These are phyloP conservation scores for Pyrenophora graminea DNA, from an alignment of 2,329 filamentous ascomycete species.

Conservation along the genomic window DNA sequence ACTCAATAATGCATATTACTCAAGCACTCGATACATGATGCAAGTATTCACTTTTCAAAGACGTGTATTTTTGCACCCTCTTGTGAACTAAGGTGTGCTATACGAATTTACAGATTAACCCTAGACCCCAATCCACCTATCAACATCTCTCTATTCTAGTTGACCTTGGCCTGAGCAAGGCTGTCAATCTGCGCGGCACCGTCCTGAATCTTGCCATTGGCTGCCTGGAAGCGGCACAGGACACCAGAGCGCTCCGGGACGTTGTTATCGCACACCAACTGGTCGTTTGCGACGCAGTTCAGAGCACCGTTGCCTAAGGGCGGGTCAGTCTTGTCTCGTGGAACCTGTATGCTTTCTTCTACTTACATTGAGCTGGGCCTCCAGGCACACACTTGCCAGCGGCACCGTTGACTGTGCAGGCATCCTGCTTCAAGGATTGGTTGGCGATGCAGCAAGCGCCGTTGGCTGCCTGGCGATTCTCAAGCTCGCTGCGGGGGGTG, in stretches of 20 bases:
- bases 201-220: constrained; percentile 18
- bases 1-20: no score
- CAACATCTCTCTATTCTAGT: constrained; percentile 5
- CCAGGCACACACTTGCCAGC: constrained; percentile 25
- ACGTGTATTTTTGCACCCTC: no score
- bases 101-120: background rate
- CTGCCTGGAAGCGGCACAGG: constrained; percentile 19
- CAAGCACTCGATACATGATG: no score
- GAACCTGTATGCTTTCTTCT: background rate
- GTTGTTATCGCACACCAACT: constrained; percentile 21
- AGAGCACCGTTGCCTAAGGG: constrained; percentile 17
- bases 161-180: constrained; percentile 19
- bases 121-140: background rate
- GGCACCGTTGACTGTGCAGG: constrained; percentile 21
- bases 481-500: constrained; percentile 12
- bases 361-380: constrained; percentile 22
- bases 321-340: background rate
- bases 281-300: constrained; percentile 25
- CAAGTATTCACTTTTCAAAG: no score
- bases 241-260: constrained; percentile 19
- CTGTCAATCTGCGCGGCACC: constrained; percentile 15
- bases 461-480: constrained; percentile 19
- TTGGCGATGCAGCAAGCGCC: constrained; percentile 24
- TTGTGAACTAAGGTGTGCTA: background rate
- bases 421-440: constrained; percentile 15